Evolutionary conservation across 306 rosid genomes (phyloP).

Genomic region (Inga laurina): DNA sequence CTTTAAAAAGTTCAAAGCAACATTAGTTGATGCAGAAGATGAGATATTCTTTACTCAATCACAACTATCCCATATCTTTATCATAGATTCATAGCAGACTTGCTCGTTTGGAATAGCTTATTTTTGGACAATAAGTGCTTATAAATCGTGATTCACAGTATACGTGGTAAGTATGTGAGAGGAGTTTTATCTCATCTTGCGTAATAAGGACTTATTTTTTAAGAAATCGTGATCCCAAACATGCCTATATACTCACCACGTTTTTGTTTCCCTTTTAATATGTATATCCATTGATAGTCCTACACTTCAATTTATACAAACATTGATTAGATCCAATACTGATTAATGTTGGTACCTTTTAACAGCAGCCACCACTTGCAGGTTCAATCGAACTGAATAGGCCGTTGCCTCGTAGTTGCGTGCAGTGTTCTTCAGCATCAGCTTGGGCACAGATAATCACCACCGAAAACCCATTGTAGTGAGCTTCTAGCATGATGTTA

Average conservation of each 20-base stretch:
- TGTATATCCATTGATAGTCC: slow-evolving; percentile 40
- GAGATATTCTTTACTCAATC: slow-evolving; percentile 43
- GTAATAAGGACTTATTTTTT: too few species aligned
- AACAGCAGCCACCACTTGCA: slow-evolving; percentile 70
- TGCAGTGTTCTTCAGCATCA: slow-evolving; percentile 94
- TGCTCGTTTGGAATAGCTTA: too few species aligned
- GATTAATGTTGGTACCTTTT: slow-evolving; percentile 4
- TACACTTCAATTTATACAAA: slow-evolving; percentile 13
- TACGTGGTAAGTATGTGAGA: too few species aligned
- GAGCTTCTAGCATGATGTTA: slow-evolving; percentile 94
- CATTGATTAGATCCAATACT: neutral
- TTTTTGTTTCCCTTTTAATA: slow-evolving; percentile 15
- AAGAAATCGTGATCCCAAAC: too few species aligned
- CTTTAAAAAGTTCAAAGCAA: too few species aligned
- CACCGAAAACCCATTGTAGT: slow-evolving; percentile 77
- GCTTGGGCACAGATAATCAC: slow-evolving; percentile 86
- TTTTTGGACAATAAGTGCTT: too few species aligned
- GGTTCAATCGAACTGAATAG: slow-evolving; percentile 88
- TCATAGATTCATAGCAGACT: slow-evolving; percentile 23
- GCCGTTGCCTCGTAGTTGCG: slow-evolving; percentile 90
- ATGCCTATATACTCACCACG: slow-evolving; percentile 21
- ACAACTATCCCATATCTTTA: slow-evolving; percentile 34
- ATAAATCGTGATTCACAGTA: too few species aligned
- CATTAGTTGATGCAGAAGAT: neutral
- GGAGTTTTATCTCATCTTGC: too few species aligned